A percentile compares a stretch with the other conserved stretches of the same genome.
Evolutionary conservation across 1,139 yeast species (phyloP).

Genomic region (Magnusiomyces fungicola): DNA sequence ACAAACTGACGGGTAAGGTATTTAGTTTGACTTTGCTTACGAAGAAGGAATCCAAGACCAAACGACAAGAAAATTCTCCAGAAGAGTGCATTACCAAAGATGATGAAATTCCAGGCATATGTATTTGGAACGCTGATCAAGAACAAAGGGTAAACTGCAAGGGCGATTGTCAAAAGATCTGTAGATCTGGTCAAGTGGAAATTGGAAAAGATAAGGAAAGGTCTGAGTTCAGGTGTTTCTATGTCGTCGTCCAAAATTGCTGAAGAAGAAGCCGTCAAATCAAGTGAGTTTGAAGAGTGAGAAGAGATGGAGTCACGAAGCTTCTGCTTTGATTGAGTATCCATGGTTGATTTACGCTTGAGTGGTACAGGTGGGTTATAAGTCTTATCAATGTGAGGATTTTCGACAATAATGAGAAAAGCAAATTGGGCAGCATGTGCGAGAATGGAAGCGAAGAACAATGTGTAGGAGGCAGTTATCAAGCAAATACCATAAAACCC

Average conservation of each 20-base stretch:
- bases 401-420: constrained; percentile 70
- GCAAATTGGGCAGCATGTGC: constrained; percentile 80
- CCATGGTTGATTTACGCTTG: constrained; percentile 15
- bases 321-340: constrained; percentile 10
- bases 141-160: constrained; percentile 40
- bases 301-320: constrained; percentile 3
- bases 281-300: not conserved
- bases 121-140: constrained; percentile 39
- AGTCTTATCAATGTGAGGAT: constrained; percentile 82
- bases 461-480: constrained; percentile 68
- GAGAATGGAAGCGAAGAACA: constrained; percentile 59
- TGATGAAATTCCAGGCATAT: constrained; percentile 26
- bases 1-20: constrained; percentile 62
- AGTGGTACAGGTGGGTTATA: constrained; percentile 39
- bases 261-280: not conserved
- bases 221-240: constrained; percentile 29
- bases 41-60: constrained; percentile 47
- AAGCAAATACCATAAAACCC: constrained; percentile 84
- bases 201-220: constrained; percentile 54
- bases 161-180: constrained; percentile 51
- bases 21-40: constrained; percentile 55
- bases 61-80: constrained; percentile 49
- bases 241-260: constrained; percentile 17
- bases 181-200: constrained; percentile 60
- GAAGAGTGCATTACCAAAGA: constrained; percentile 45